Evolutionary conservation across 2,329 filamentous ascomycete species (phyloP), one percentile per base, ranked within the genome.

Genomic region (Colletotrichum sp.): DNA sequence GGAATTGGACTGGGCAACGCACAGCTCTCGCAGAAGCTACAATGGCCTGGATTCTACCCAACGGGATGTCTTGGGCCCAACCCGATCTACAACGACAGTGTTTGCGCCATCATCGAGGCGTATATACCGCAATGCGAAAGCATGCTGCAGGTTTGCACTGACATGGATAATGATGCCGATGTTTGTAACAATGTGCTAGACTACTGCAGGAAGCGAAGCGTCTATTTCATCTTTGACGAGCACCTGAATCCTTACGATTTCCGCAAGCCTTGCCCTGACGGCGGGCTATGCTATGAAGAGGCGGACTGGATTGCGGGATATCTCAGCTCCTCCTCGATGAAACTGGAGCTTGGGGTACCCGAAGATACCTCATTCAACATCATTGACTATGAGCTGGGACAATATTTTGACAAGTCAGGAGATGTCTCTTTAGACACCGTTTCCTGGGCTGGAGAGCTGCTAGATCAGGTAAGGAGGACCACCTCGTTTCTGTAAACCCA

Each of bases 41-140:
- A 70, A 38, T 70, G 67, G 59, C 67, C 67, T 6, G 67, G 67
- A 21, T 64, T 70, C 43, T 65, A 55, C 31, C 58, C 67, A 12
- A 58, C 67, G 6, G 67, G 59, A 29, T 70, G 67, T 31, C 11
- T 31, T 12, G 58, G 67, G 4, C 43, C 63, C 16, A 18, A 12
- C 7, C 47, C 67, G 4, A 8, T 65, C 38, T 65, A 36, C 67
- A 70, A 64, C 47, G 24, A 16, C 12, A 65, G 43, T 47, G 18
- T 34, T 15, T 70, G 67, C 21, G 21, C 67, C 31, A 33, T 38
- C 33, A 51, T 70, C 29, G 67, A 70, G 31, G 36, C 38, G 12
- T 11, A n/a, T 24, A 38, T 70, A 31, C 33, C 67, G 6, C 57
- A 65, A 16, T 70, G 68, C 34, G 68, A 64, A 4, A 43, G 8